Evolutionary conservation across 2,329 filamentous ascomycete genomes (phyloP).

Genomic region (Penicillium sp.): DNA sequence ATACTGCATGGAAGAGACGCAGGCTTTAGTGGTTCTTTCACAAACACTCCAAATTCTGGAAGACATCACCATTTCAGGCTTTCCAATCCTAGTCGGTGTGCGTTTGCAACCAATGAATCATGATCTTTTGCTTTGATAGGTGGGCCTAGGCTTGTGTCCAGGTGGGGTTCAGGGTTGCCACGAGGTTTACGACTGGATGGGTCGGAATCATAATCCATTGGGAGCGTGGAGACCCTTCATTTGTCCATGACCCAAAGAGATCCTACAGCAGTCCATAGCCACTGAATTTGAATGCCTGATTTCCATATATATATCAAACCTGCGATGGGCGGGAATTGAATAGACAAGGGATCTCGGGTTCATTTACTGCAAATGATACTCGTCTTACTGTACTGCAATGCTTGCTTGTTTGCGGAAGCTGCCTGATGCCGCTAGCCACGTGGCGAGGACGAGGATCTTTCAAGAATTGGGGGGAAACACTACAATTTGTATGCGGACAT

Average conservation of each 20-base stretch:
- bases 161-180: constrained; percentile 3
- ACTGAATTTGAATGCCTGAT: not conserved
- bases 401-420: not conserved
- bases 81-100: not conserved
- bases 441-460: constrained; percentile 1
- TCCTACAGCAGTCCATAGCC: no score
- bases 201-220: not conserved
- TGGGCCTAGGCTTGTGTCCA: constrained; percentile 4
- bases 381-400: no score
- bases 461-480: not conserved
- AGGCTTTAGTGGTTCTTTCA: not conserved
- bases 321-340: not conserved
- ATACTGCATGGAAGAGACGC: not conserved
- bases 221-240: not conserved
- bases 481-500: not conserved
- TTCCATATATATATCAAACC: not conserved
- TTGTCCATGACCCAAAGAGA: not conserved
- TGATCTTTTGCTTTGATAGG: not conserved
- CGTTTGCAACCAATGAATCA: not conserved
- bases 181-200: not conserved
- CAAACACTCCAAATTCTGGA: not conserved
- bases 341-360: no score
- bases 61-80: not conserved
- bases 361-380: not conserved
- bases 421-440: not conserved